Conservation (phyloP, 2,329 filamentous ascomycete genomes). For the Monosporascus sp. region DNA sequence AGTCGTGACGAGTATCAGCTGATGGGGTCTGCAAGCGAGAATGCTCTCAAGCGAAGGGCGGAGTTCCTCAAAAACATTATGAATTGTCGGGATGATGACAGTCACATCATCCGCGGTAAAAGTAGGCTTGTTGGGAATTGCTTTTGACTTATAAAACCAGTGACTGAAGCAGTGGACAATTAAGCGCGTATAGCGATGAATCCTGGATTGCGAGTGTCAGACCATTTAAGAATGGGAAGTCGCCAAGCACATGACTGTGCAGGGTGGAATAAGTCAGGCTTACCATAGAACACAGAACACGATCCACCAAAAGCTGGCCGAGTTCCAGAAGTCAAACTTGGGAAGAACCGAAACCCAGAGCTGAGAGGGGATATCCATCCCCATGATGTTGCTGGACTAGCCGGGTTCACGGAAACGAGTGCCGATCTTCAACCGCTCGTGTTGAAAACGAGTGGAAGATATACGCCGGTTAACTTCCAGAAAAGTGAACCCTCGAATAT, state of each 20-base stretch:
- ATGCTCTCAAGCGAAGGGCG: conserved; percentile 76
- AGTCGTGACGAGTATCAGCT: conserved; percentile 83
- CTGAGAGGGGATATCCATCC: conserved; percentile 15
- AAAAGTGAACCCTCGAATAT: too few relatives aligned
- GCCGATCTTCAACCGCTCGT: too few relatives aligned
- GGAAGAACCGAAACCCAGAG: conserved; percentile 14
- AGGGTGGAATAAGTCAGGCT: conserved; percentile 15
- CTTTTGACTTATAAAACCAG: conserved; percentile 80
- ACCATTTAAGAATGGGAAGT: conserved; percentile 13
- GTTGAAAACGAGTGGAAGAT: too few relatives aligned
- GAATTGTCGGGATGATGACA: conserved; percentile 88
- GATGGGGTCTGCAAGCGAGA: conserved; percentile 60
- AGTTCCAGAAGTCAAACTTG: conserved; percentile 32
- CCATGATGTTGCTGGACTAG: conserved; percentile 2
- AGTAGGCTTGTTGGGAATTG: conserved; percentile 73
- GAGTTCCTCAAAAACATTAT: conserved; percentile 78
- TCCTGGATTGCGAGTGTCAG: conserved; percentile 42
- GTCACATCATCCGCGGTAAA: conserved; percentile 82
- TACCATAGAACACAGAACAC: conserved; percentile 43
- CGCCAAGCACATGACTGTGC: neutral
- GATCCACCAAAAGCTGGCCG: conserved; percentile 42
- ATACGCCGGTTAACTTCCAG: too few relatives aligned
- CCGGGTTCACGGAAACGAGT: too few relatives aligned
- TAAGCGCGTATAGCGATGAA: conserved; percentile 82
- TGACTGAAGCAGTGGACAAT: conserved; percentile 81